phyloP scores from a whole-genome alignment of 805 yeast genomes.

The Sugiyamaella valdiviana region DNA sequence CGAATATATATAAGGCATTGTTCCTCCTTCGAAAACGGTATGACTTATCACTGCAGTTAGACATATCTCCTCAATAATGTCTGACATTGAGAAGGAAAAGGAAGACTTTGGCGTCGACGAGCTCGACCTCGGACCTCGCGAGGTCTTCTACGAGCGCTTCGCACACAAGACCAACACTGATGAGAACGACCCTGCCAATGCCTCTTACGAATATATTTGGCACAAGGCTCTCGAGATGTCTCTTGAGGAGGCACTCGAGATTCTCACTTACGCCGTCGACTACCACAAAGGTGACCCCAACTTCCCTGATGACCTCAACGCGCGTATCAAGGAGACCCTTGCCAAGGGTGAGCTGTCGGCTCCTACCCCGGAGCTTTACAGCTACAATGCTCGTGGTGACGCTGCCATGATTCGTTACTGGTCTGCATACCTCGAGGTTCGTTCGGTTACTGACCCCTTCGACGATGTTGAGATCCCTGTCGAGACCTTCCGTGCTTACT shows the following conservation, averaged over 20 bases:
- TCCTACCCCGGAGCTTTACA: conserved; percentile 9
- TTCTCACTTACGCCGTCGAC: conserved; percentile 36
- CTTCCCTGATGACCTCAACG: conserved; percentile 36
- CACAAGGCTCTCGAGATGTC: conserved; percentile 35
- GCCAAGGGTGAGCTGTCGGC: conserved; percentile 23
- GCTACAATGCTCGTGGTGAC: conserved; percentile 28
- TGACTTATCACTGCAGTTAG: too few species aligned
- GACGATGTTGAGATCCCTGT: conserved; percentile 43
- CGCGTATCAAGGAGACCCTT: conserved; percentile 29
- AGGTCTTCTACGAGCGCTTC: neutral
- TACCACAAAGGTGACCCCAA: conserved; percentile 46
- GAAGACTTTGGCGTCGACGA: neutral
- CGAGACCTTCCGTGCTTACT: conserved; percentile 45
- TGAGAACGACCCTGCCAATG: conserved; percentile 1
- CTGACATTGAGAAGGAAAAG: neutral
- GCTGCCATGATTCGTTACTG: conserved; percentile 37
- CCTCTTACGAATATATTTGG: conserved; percentile 32
- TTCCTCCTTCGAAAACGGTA: too few species aligned
- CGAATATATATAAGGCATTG: too few species aligned
- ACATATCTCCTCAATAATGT: neutral
- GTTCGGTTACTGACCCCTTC: conserved; percentile 47
- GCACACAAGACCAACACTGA: conserved; percentile 1
- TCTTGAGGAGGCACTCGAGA: conserved; percentile 36
- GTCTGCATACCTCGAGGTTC: conserved; percentile 54
- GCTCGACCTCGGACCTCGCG: neutral